Evolutionary conservation across 257 asterid species (phyloP).

Genomic region (Plectranthus barbatus): DNA sequence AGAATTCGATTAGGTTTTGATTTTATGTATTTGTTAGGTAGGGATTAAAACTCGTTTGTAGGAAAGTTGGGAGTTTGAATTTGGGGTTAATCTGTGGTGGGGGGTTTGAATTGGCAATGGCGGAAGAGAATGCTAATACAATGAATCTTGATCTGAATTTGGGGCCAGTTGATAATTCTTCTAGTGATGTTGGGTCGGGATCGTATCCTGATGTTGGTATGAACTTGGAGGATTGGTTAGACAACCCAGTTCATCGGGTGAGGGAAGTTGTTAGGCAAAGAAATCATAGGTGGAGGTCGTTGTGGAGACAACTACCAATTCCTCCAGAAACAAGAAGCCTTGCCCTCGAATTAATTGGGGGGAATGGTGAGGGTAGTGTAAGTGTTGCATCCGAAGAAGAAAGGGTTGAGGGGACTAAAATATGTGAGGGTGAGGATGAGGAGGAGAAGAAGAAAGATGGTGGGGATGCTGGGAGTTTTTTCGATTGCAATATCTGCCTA

Average conservation of each 20-base stretch:
- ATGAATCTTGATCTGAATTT: slow-evolving; percentile 94
- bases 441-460: slow-evolving; percentile 53
- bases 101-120: slow-evolving; percentile 31
- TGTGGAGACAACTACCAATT: slow-evolving; percentile 58
- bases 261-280: slow-evolving; percentile 56
- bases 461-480: slow-evolving; percentile 62
- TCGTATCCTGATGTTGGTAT: slow-evolving; percentile 38
- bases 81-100: slow-evolving; percentile 12
- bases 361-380: slow-evolving; percentile 77
- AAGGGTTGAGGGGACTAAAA: slow-evolving; percentile 31
- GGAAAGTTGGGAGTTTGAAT: neutral
- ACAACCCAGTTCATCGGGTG: slow-evolving; percentile 23
- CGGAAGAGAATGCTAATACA: slow-evolving; percentile 43
- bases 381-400: slow-evolving; percentile 44
- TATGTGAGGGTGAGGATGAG: slow-evolving; percentile 46
- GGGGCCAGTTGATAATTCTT: slow-evolving; percentile 69
- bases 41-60: slow-evolving; percentile 10
- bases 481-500: slow-evolving; percentile 91
- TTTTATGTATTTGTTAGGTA: slow-evolving; percentile 13
- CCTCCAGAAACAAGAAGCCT: slow-evolving; percentile 60
- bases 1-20: slow-evolving; percentile 3
- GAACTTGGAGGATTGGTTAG: slow-evolving; percentile 86
- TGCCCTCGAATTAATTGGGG: slow-evolving; percentile 53
- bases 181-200: slow-evolving; percentile 32
- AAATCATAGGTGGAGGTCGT: slow-evolving; percentile 57